Evolutionary conservation across 2,329 filamentous ascomycete genomes (phyloP).

Genomic region (Alternaria ethzedia): DNA sequence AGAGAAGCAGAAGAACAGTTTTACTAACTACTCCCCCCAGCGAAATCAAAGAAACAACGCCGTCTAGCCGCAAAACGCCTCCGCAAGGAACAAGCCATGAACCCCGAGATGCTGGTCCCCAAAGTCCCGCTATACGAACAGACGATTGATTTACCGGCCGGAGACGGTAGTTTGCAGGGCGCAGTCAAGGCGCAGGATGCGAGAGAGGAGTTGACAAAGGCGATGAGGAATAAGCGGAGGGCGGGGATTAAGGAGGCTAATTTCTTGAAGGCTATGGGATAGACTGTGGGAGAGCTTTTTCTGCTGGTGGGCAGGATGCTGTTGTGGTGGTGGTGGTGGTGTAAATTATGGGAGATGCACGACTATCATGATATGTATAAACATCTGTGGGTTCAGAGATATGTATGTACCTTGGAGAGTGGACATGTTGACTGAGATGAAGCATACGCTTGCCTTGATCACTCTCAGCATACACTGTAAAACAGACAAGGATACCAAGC

Average conservation of each 20-base stretch:
- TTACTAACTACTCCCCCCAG: constrained; percentile 13
- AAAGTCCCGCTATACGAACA: constrained; percentile 79
- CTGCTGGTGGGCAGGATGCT: background rate
- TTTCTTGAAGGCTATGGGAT: constrained; percentile 79
- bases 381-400: background rate
- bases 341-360: background rate
- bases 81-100: constrained; percentile 67
- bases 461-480: background rate
- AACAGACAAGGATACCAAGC: background rate
- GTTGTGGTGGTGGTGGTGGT: background rate
- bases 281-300: constrained; percentile 11
- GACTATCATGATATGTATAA: background rate
- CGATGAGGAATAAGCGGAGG: constrained; percentile 76
- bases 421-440: background rate
- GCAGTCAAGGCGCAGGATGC: constrained; percentile 56
- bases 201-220: constrained; percentile 69
- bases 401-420: background rate
- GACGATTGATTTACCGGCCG: constrained; percentile 72
- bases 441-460: background rate
- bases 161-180: constrained; percentile 56
- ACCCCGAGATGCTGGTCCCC: constrained; percentile 66
- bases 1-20: background rate
- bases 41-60: constrained; percentile 83
- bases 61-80: constrained; percentile 71
- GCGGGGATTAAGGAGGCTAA: constrained; percentile 83